These are phyloP conservation scores for Aureobasidium sp. DNA, from an alignment of 2,329 filamentous ascomycete genomes.

Conservation along the genomic window DNA sequence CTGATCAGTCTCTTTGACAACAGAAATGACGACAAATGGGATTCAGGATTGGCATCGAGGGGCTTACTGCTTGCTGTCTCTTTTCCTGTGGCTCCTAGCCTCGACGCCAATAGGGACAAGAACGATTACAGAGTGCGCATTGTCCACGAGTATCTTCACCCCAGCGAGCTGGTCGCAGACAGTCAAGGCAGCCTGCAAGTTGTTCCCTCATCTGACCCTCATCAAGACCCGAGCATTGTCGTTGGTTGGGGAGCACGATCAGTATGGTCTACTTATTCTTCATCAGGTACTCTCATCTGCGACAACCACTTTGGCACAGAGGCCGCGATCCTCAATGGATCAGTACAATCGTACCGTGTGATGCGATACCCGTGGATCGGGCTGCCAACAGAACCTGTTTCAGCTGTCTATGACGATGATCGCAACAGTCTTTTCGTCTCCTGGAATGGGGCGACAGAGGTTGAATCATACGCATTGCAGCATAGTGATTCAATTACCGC, in stretches of 20 bases:
- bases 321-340: conserved; percentile 25
- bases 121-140: conserved; percentile 26
- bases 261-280: conserved; percentile 42
- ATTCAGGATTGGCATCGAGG: conserved; percentile 20
- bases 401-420: conserved; percentile 20
- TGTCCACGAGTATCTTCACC: conserved; percentile 25
- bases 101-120: neutral
- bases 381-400: conserved; percentile 22
- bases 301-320: conserved; percentile 38
- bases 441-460: conserved; percentile 46
- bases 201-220: conserved; percentile 10
- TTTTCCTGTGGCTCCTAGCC: conserved; percentile 20
- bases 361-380: conserved; percentile 30
- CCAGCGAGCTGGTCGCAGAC: conserved; percentile 22
- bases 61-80: conserved; percentile 28
- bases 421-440: conserved; percentile 40
- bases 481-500: conserved; percentile 12
- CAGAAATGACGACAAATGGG: conserved; percentile 19
- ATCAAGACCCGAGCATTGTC: conserved; percentile 20
- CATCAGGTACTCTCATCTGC: conserved; percentile 36
- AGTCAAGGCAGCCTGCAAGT: conserved; percentile 25
- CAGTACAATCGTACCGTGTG: conserved; percentile 33
- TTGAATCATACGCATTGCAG: conserved; percentile 38
- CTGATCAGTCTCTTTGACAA: conserved; percentile 46
- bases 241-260: conserved; percentile 52